Evolutionary conservation across 2,329 filamentous ascomycete species (phyloP).

Genomic region (Neoarthrinium moseri): DNA sequence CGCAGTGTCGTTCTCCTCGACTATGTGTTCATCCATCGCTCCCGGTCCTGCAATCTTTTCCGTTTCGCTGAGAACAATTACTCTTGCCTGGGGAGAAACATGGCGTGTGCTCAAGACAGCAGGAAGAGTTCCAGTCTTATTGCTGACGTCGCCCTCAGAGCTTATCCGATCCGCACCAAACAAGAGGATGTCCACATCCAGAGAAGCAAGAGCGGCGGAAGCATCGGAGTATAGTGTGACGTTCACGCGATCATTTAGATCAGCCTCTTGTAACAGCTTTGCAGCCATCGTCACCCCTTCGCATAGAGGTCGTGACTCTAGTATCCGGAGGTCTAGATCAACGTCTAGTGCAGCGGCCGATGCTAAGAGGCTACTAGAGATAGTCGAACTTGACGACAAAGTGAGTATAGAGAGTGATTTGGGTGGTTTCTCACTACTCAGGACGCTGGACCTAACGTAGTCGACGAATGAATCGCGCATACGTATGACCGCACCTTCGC

Average conservation of each 20-base stretch:
- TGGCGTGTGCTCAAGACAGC: slow-evolving; percentile 54
- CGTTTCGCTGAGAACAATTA: slow-evolving; percentile 56
- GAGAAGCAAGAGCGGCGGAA: slow-evolving; percentile 52
- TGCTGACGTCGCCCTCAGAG: slow-evolving; percentile 56
- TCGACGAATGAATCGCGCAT: slow-evolving; percentile 34
- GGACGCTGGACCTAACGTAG: slow-evolving; percentile 26
- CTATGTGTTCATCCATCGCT: slow-evolving; percentile 38
- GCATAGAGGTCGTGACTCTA: slow-evolving; percentile 67
- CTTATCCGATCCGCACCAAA: slow-evolving; percentile 65
- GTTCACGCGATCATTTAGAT: slow-evolving; percentile 23
- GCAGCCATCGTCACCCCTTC: slow-evolving; percentile 60
- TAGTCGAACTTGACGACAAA: slow-evolving; percentile 62
- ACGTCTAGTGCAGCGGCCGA: slow-evolving; percentile 33
- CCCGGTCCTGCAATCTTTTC: slow-evolving; percentile 59
- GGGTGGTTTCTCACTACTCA: slow-evolving; percentile 3
- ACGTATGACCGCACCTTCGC: slow-evolving; percentile 16
- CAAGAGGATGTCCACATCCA: slow-evolving; percentile 54
- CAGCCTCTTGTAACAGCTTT: slow-evolving; percentile 25
- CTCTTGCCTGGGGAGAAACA: slow-evolving; percentile 41
- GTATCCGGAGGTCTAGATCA: slow-evolving; percentile 53
- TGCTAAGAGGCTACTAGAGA: slow-evolving; percentile 46
- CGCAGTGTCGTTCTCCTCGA: slow-evolving; percentile 48
- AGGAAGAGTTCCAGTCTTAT: slow-evolving; percentile 65
- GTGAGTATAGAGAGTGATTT: slow-evolving; percentile 52
- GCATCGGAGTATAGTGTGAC: slow-evolving; percentile 60